Base-by-base conservation (phyloP, 2,329 filamentous ascomycete genomes). In the Scedosporium dehoogii region DNA sequence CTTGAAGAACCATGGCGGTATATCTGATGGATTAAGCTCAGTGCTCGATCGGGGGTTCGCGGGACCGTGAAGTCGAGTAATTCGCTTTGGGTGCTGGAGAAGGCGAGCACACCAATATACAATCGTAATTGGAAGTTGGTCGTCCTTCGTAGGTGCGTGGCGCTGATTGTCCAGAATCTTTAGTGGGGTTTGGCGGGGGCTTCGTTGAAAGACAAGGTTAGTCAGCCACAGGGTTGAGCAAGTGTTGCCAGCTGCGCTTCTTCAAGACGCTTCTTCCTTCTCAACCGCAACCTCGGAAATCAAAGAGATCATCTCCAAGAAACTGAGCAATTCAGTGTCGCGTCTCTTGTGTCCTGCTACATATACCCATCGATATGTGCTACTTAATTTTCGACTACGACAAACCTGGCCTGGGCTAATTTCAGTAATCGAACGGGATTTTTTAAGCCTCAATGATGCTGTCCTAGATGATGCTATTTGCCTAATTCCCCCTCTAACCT, bases 1-100 rank as follows among this genome's bases (percentile, higher is more conserved):
- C 94, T 86, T 96, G 92, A 73, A 99, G 89, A 83, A 99, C 94
- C 94, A 99, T 99, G 73, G 71, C 73, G 18, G 23, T 23, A 23
- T 55, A 55, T 55, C 3, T 6, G 51, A 55, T 55, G 51, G 23
- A 48, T 2, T 21, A 10, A 33, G 51, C 51, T 25, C n/a, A 14
- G 23, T 56, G n/a, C 44, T 48, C 21, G 44, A 48, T 48, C 44
- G 44, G n/a, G 14, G 7, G 21, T 48, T 21, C 44, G 44, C 16
- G 44, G 9, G 18, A 10, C 44, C 18, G 44, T 48, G n/a, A 21
- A 21, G 16, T 48, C 16, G 44, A 48, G 44, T 5, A 48, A 10
- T 48, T 48, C n/a, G 44, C 44, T 48, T 48, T 48, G 44, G 44
- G n/a, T 18, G 44, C 6, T 5, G 16, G 44, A n/a, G 44, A 48